Evolutionary conservation across 345 rosid species (phyloP), one percentile per base, ranked within the genome.

Genomic region (Xanthoceras sorbifolium): DNA sequence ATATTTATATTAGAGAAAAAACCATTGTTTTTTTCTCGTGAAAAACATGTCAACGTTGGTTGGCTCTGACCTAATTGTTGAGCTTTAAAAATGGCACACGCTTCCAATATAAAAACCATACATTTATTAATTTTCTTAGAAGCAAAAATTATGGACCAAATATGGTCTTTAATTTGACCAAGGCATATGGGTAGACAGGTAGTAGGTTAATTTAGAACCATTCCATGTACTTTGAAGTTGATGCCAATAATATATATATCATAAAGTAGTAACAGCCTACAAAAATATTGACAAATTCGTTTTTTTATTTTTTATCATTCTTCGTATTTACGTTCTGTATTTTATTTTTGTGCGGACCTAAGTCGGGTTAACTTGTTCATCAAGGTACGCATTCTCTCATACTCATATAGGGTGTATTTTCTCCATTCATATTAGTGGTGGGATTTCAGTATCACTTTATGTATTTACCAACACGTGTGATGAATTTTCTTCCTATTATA

Each of bases 41-140:
- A 23, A 57, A 25, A 59, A 44, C 10, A 25, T 73, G 59, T 61
- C 76, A 61, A 73, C 20, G 55, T 61, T 60, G 68, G 67, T 71
- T n/a, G 57, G 65, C 65, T 72, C 1, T n/a, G 38, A 72, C 64
- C 61, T 9, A 46, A 14, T 23, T 11, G 3, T 29, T 29, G 6
- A 18, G 25, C 10, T 28, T 22, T 14, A 38, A 46, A 20, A 9
- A 8, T 3, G 40, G 61, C 26, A 50, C 73, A 50, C 73, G 73
- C 61, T 28, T 50, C 61, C n/a, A 3, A 15, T 18, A 9, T 50
- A 29, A 18, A 18, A 50, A 50, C 73, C 73, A 28, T 29, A 28
- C 62, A 52, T 50, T 69, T 69, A n/a, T 2, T 38, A 38, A 8
- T 28, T 15, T 65, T 17, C 14, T 32, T 6, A 20, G n/a, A 7